These are phyloP conservation scores for Zygnema cylindricum DNA, from an alignment of 139 green algal genomes.

Conservation along the genomic window DNA sequence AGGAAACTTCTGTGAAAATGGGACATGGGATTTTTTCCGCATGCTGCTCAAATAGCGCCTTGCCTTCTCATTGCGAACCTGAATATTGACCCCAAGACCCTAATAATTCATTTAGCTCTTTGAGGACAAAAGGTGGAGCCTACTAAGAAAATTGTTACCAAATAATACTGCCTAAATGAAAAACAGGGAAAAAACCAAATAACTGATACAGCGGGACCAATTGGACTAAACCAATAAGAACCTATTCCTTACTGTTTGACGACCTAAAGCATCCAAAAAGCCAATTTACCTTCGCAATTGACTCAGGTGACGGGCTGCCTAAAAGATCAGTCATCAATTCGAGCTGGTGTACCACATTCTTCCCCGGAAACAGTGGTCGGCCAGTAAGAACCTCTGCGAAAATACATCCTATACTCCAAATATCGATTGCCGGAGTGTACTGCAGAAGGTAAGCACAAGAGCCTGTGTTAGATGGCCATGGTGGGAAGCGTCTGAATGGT, in stretches of 20 bases:
- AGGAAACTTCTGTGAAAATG: conserved; percentile 85
- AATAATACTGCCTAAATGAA: background rate
- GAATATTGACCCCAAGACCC: conserved; percentile 25
- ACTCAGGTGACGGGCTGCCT: conserved; percentile 83
- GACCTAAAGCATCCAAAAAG: conserved; percentile 8
- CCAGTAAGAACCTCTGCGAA: conserved; percentile 95
- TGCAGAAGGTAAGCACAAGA: no score
- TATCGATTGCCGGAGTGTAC: conserved; percentile 95
- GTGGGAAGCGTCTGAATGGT: no score
- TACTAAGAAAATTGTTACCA: background rate
- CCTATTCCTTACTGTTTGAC: no score
- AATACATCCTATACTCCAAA: conserved; percentile 97
- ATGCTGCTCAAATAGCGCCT: conserved; percentile 94
- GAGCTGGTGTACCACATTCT: conserved; percentile 98
- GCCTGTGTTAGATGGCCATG: no score
- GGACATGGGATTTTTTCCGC: conserved; percentile 86
- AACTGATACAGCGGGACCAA: no score
- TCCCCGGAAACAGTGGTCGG: conserved; percentile 93
- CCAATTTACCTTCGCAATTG: conserved; percentile 82
- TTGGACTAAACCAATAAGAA: no score
- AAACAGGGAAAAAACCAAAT: no score
- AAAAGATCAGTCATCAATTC: conserved; percentile 99
- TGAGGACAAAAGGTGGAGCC: background rate
- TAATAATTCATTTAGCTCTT: no score
- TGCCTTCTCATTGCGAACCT: conserved; percentile 98